Evolutionary conservation across 164 flowering plant species (phyloP).

Genomic region (Vitis riparia): DNA sequence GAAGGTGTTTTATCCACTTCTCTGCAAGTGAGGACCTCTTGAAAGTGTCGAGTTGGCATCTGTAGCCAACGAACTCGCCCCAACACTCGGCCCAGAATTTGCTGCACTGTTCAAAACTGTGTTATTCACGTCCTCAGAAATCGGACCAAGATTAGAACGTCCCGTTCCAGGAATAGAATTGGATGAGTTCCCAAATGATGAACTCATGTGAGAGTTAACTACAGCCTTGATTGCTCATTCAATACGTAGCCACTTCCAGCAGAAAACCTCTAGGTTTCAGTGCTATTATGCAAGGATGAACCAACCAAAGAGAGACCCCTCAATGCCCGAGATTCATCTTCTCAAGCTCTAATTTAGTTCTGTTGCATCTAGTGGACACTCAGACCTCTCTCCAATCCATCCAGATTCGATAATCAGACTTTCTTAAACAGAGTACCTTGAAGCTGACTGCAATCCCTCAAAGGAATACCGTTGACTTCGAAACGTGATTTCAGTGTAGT

Average conservation of each 20-base stretch:
- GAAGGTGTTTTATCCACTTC: slow-evolving; percentile 57
- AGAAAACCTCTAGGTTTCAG: slow-evolving; percentile 50
- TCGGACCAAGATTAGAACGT: slow-evolving; percentile 48
- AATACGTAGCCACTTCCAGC: slow-evolving; percentile 41
- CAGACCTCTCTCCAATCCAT: too few relatives aligned
- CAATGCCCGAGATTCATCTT: slow-evolving; percentile 59
- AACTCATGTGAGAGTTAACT: slow-evolving; percentile 63
- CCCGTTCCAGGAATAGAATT: slow-evolving; percentile 60
- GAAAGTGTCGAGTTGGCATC: slow-evolving; percentile 94
- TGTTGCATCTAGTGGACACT: too few relatives aligned
- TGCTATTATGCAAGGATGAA: slow-evolving; percentile 62
- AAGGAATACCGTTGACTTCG: too few relatives aligned
- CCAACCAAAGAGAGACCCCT: slow-evolving; percentile 56
- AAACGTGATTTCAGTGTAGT: too few relatives aligned
- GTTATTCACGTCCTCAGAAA: slow-evolving; percentile 74
- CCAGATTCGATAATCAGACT: too few relatives aligned
- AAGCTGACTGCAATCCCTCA: too few relatives aligned
- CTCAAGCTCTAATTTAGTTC: slow-evolving; percentile 9
- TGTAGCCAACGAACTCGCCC: slow-evolving; percentile 92
- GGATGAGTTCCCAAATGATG: slow-evolving; percentile 73
- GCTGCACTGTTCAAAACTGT: slow-evolving; percentile 60
- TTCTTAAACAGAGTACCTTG: too few relatives aligned
- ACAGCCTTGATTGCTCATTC: slow-evolving; percentile 38
- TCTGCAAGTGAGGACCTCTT: slow-evolving; percentile 92
- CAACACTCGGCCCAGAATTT: slow-evolving; percentile 90